phyloP scores from a whole-genome alignment of 108 stramenopile species.

The Discostella stelligeroides region DNA sequence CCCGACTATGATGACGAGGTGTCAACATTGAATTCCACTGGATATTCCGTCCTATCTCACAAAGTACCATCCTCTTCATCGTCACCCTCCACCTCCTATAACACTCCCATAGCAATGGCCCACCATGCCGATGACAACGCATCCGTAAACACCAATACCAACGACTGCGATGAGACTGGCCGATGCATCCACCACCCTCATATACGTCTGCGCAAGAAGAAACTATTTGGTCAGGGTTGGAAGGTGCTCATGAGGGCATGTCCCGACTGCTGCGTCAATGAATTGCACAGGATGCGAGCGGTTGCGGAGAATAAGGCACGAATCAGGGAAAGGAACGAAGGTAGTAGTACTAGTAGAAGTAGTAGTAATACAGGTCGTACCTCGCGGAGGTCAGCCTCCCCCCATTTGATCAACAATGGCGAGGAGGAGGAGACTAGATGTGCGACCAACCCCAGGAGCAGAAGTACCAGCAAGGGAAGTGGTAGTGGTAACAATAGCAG shows the following conservation, averaged over 20 bases:
- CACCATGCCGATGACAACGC: background rate
- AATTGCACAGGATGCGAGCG: constrained; percentile 30
- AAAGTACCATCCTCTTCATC: background rate
- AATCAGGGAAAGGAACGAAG: background rate
- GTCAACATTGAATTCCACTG: constrained; percentile 4
- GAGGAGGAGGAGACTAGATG: background rate
- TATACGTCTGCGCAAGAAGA: constrained; percentile 47
- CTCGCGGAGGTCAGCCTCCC: too few relatives aligned
- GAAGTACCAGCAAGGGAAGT: background rate
- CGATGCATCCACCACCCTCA: constrained; percentile 45
- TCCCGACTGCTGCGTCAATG: constrained; percentile 49
- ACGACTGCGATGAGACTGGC: constrained; percentile 39
- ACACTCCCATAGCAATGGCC: too few relatives aligned
- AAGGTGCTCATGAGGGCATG: constrained; percentile 51
- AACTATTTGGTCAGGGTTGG: constrained; percentile 46
- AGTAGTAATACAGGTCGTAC: background rate
- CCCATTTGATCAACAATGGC: too few relatives aligned
- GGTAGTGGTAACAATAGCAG: background rate
- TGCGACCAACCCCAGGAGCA: background rate
- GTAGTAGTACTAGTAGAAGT: background rate
- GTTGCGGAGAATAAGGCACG: constrained; percentile 7
- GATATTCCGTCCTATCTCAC: constrained; percentile 3
- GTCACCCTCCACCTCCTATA: background rate
- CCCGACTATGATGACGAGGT: constrained; percentile 3
- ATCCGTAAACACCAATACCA: constrained; percentile 19